Percentiles rank a stretch among this genome's conserved stretches.
Evolutionary conservation across 169 alveolate species (phyloP).

Genomic region (Plasmodium relictum): DNA sequence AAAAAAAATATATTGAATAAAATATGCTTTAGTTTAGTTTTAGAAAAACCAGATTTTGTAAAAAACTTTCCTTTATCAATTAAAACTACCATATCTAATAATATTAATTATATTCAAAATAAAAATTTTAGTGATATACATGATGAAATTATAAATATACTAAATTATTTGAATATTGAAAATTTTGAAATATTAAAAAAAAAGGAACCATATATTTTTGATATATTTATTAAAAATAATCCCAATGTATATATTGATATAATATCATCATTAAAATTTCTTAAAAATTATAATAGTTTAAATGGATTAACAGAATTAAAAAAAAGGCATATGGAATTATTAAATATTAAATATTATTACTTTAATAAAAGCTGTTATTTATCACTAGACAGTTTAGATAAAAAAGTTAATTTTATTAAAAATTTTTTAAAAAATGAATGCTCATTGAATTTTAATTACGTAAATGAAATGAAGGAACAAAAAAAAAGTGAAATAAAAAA

Average conservation of each 20-base stretch:
- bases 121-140: constrained; percentile 14
- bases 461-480: constrained; percentile 2
- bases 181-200: constrained; percentile 43
- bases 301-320: constrained; percentile 51
- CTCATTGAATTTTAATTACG: constrained; percentile 16
- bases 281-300: constrained; percentile 2
- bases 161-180: constrained; percentile 27
- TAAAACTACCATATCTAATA: constrained; percentile 16
- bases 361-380: constrained; percentile 11
- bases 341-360: constrained; percentile 32
- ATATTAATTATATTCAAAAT: constrained; percentile 25
- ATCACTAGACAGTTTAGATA: constrained; percentile 11
- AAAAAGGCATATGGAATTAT: constrained; percentile 48
- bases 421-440: constrained; percentile 19
- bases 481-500: constrained; percentile 13
- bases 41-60: constrained; percentile 31
- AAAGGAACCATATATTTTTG: constrained; percentile 61
- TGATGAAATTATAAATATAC: constrained; percentile 36
- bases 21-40: constrained; percentile 38
- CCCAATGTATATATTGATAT: constrained; percentile 38
- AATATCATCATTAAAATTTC: constrained; percentile 9
- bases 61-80: constrained; percentile 40
- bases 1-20: constrained; percentile 21
- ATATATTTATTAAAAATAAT: constrained; percentile 27
- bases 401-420: constrained; percentile 35